phyloP scores from a whole-genome alignment of 768 basidiomycete genomes.

The Suillus subalutaceus region DNA sequence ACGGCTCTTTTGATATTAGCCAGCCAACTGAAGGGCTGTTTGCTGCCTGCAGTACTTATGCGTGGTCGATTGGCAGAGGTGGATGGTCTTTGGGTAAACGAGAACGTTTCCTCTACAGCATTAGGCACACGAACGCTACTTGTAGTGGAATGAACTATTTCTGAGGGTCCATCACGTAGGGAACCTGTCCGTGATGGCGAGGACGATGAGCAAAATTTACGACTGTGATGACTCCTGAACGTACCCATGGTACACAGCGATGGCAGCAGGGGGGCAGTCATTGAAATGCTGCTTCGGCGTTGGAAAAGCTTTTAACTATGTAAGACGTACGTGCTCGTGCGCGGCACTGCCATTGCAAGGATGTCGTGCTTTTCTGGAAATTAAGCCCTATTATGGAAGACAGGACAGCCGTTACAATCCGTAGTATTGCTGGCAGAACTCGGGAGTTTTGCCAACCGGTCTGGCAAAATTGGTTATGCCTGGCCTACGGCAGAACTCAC shows the following conservation, averaged over 20 bases:
- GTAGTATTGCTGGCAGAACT: no score
- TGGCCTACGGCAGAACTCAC: no score
- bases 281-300: not conserved
- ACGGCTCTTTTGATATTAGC: slow-evolving; percentile 22
- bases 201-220: not conserved
- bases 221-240: not conserved
- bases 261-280: not conserved
- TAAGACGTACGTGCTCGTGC: no score
- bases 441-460: no score
- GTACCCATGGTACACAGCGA: not conserved
- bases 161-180: not conserved
- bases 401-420: no score
- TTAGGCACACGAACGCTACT: not conserved
- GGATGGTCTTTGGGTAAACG: not conserved
- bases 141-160: not conserved
- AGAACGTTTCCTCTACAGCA: not conserved
- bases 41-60: not conserved
- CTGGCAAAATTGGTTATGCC: no score
- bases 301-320: not conserved
- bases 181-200: not conserved
- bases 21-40: not conserved
- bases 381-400: no score
- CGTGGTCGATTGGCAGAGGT: not conserved
- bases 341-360: no score
- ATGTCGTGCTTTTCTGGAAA: no score